Evolutionary conservation across 352 stramenopile genomes (phyloP).

Genomic region (Aphanomyces cochlioides): DNA sequence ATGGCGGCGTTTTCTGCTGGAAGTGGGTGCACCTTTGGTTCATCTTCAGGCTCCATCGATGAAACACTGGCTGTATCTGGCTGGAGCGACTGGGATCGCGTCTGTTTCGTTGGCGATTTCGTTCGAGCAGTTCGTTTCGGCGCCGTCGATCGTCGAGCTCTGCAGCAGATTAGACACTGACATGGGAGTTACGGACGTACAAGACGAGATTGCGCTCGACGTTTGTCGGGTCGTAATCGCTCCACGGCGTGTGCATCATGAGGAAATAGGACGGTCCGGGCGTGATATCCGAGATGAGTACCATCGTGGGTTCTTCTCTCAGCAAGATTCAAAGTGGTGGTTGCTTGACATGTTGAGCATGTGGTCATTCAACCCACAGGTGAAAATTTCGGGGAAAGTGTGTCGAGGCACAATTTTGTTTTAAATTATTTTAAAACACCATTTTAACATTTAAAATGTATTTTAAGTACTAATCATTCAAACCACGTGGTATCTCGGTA

Average conservation of each 20-base stretch:
- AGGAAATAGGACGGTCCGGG: constrained; percentile 13
- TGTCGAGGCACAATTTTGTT: too few species aligned
- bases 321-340: background rate
- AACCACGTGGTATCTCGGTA: too few species aligned
- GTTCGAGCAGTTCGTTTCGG: background rate
- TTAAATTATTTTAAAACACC: too few species aligned
- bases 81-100: constrained; percentile 7
- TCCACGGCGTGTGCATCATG: constrained; percentile 19
- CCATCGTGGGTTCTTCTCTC: background rate
- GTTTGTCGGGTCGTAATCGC: constrained; percentile 3
- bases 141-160: background rate
- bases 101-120: constrained; percentile 3
- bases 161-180: background rate
- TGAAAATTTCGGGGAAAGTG: too few species aligned
- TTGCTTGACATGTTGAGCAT: too few species aligned
- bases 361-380: too few species aligned
- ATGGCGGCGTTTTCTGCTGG: background rate
- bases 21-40: background rate
- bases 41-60: too few species aligned
- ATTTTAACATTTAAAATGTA: too few species aligned
- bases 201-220: background rate
- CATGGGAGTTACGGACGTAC: background rate
- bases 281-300: constrained; percentile 17
- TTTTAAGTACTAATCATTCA: too few species aligned
- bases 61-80: background rate